Percentiles rank a stretch among this genome's conserved stretches.
Evolutionary conservation across 441 rosid genomes (phyloP).

Genomic region (Isatis lusitanica): DNA sequence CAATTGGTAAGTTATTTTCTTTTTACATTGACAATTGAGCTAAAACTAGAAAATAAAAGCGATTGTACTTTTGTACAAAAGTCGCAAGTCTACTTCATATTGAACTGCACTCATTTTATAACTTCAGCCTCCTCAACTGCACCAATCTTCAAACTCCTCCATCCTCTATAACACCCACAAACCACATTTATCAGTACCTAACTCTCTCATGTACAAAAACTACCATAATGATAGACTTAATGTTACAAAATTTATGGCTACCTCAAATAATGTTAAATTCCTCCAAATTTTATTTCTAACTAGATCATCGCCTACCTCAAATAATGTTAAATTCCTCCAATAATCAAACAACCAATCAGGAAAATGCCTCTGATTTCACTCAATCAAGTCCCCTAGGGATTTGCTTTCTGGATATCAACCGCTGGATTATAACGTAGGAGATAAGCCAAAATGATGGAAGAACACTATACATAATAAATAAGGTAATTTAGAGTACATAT

Average conservation of each 20-base stretch:
- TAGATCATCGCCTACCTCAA: not conserved
- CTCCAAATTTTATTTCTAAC: too few species aligned
- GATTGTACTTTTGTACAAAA: not conserved
- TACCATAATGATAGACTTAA: not conserved
- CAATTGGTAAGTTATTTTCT: too few species aligned
- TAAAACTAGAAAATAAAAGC: not conserved
- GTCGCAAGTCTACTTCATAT: not conserved
- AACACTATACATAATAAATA: too few species aligned
- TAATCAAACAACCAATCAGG: not conserved
- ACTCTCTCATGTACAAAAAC: not conserved
- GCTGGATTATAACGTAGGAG: too few species aligned
- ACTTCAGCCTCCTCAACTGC: not conserved
- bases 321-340: not conserved
- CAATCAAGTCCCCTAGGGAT: too few species aligned
- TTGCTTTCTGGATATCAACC: too few species aligned
- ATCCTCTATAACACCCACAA: conserved; percentile 18
- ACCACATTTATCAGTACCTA: not conserved
- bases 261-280: too few species aligned
- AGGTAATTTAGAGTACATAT: too few species aligned
- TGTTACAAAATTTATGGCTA: too few species aligned
- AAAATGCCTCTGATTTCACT: not conserved
- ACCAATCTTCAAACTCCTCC: conserved; percentile 26
- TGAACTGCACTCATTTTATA: too few species aligned
- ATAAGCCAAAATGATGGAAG: too few species aligned
- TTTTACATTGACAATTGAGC: not conserved